phyloP scores from a whole-genome alignment of 257 asterid species.

The Solanum piurae region DNA sequence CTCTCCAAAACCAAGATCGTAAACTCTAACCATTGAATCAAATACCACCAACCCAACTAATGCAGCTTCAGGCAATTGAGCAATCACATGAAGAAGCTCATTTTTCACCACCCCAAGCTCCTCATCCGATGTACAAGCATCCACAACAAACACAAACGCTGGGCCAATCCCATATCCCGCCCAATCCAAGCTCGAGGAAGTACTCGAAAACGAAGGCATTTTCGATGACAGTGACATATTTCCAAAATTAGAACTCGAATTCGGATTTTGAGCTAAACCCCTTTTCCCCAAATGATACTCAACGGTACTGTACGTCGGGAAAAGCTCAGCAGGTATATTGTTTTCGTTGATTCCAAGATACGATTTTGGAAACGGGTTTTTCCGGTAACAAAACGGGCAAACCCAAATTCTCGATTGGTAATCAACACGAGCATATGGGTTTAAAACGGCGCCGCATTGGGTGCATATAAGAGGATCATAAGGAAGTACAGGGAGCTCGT shows the following conservation, averaged over 20 bases:
- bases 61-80: slow-evolving; percentile 70
- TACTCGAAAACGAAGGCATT: slow-evolving; percentile 25
- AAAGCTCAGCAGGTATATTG: slow-evolving; percentile 90
- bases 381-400: slow-evolving; percentile 68
- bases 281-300: slow-evolving; percentile 59
- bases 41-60: slow-evolving; percentile 85
- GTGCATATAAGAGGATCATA: slow-evolving; percentile 70
- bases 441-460: slow-evolving; percentile 64
- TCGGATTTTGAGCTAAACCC: slow-evolving; percentile 12
- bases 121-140: slow-evolving; percentile 52
- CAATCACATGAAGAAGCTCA: slow-evolving; percentile 58
- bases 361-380: slow-evolving; percentile 60
- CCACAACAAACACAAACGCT: slow-evolving; percentile 84
- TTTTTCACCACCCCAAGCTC: slow-evolving; percentile 61
- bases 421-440: slow-evolving; percentile 88
- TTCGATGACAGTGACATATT: slow-evolving; percentile 34
- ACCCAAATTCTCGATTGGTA: slow-evolving; percentile 57
- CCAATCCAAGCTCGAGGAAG: slow-evolving; percentile 30
- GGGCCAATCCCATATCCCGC: slow-evolving; percentile 42
- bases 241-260: slow-evolving; percentile 21
- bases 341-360: slow-evolving; percentile 59
- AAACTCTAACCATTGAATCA: slow-evolving; percentile 76
- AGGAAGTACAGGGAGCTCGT: slow-evolving; percentile 69
- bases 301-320: slow-evolving; percentile 87
- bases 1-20: slow-evolving; percentile 74